Evolutionary conservation across 2,329 filamentous ascomycete species (phyloP), one percentile per base, ranked within the genome.

Genomic region (Colletotrichum neosansevieriae): DNA sequence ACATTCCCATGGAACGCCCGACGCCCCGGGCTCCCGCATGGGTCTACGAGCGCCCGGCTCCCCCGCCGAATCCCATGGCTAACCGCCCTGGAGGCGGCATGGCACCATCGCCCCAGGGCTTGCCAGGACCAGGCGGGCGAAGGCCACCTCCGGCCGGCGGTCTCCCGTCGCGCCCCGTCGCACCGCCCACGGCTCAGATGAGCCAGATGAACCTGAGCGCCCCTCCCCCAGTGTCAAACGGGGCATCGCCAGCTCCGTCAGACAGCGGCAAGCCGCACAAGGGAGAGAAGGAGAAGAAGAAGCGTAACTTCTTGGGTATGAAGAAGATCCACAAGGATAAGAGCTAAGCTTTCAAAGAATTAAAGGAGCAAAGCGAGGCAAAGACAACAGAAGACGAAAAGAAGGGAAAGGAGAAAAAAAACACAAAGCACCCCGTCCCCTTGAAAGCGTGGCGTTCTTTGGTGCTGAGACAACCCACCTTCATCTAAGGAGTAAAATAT

Each of bases 21-120:
- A 90, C 91, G 74, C 91, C 89, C n/a, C 90, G 91, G 70, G 92
- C 94, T 0, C 96, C 96, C 1, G 90, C 90, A 6, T 93, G 97
- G 80, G 81, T 99, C 10, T 96, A 96, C 73, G 94, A 97, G 78
- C 88, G 89, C 4, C 88, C 91, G 1, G 81, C 85, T 2, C 85
- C 85, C 10, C 84, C 84, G 6, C 84, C 84, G 15, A 80, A 79
- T 60, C 78, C 82, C 50, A 70, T 73, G 29, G 70, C 78, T 67
- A 71, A 75, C 75, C 69, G 73, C 45, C 64, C 77, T 63, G 71
- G 75, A 19, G 74, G 74, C 12, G 70, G 67, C 15, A 75, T 73
- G 38, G 74, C 70, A 42, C 73, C 75, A 5, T 73, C 72, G 21
- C 73, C 71, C 19, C 62, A 53, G 13, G 53, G 54, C 3, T 19